A percentile compares a stretch with the other conserved stretches of the same genome.
These are phyloP conservation scores for Colletotrichum destructivum DNA, from an alignment of 2,329 filamentous ascomycete species.

Conservation along the genomic window DNA sequence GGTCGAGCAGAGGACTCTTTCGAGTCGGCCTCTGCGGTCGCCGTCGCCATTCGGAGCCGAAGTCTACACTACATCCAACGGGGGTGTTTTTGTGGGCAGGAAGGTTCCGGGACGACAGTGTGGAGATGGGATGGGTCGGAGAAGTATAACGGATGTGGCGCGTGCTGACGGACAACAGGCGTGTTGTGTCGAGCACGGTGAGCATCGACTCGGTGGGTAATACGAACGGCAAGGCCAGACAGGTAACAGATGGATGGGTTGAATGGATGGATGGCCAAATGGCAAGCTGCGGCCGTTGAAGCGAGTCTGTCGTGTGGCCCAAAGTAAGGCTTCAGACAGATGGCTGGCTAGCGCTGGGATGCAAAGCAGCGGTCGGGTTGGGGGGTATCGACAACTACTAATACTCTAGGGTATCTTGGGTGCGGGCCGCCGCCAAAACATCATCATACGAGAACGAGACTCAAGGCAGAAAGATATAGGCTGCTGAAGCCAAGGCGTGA, in stretches of 20 bases:
- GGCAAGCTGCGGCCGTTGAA: neutral
- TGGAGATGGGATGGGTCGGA: conserved; percentile 32
- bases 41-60: conserved; percentile 42
- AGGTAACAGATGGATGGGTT: too few species aligned
- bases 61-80: conserved; percentile 33
- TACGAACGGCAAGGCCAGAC: neutral
- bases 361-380: conserved; percentile 12
- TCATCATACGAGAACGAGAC: conserved; percentile 32
- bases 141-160: conserved; percentile 33
- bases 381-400: conserved; percentile 35
- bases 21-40: conserved; percentile 42
- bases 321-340: neutral
- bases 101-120: conserved; percentile 21
- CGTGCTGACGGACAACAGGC: conserved; percentile 20
- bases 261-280: too few species aligned
- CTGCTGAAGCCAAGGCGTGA: conserved; percentile 38
- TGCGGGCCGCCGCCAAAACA: conserved; percentile 26
- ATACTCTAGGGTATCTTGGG: conserved; percentile 20
- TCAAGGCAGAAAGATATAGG: conserved; percentile 31
- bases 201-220: conserved; percentile 6
- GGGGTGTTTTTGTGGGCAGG: conserved; percentile 30
- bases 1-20: conserved; percentile 41
- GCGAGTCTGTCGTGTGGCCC: neutral
- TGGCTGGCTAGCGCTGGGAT: conserved; percentile 11
- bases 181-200: conserved; percentile 6